phyloP scores from a whole-genome alignment of 192 early-diverging fungal species.

The Coemansia sp. region DNA sequence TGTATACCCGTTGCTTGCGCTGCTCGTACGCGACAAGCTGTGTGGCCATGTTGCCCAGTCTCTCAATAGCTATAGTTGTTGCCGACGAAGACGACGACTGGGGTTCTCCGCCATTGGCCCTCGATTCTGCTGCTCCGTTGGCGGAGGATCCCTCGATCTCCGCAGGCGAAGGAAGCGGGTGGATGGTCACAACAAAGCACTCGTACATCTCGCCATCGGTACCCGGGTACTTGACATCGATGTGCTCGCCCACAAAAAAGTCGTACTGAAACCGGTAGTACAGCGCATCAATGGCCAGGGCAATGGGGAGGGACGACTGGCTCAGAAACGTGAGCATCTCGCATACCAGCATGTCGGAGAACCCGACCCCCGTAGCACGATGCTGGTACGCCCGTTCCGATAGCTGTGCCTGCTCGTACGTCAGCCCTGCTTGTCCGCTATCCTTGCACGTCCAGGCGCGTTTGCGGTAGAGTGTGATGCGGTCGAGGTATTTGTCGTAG shows the following conservation, averaged over 20 bases:
- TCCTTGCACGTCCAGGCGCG: constrained; percentile 76
- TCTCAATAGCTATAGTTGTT: constrained; percentile 25
- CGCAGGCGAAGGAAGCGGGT: constrained; percentile 19
- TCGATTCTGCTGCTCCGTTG: neutral
- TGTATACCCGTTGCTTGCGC: constrained; percentile 32
- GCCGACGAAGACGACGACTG: neutral
- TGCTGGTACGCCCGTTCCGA: constrained; percentile 71
- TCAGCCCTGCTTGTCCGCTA: constrained; percentile 73
- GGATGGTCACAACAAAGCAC: constrained; percentile 35
- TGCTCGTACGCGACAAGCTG: constrained; percentile 31
- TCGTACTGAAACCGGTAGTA: constrained; percentile 47
- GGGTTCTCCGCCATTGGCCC: neutral
- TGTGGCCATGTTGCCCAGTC: constrained; percentile 20
- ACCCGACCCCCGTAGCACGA: constrained; percentile 70
- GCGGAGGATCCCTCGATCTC: neutral
- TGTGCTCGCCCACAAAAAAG: constrained; percentile 43
- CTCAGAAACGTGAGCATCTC: constrained; percentile 50
- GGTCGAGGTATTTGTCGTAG: constrained; percentile 70
- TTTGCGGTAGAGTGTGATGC: constrained; percentile 68
- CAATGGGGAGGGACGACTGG: constrained; percentile 38
- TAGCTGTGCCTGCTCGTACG: constrained; percentile 77
- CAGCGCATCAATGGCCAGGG: constrained; percentile 36
- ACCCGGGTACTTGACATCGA: constrained; percentile 51
- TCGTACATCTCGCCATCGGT: constrained; percentile 48
- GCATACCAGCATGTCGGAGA: constrained; percentile 62